A percentile compares a stretch with the other conserved stretches of the same genome.
Conservation (phyloP, 305 asterid genomes). For the Rubia peregrina region DNA sequence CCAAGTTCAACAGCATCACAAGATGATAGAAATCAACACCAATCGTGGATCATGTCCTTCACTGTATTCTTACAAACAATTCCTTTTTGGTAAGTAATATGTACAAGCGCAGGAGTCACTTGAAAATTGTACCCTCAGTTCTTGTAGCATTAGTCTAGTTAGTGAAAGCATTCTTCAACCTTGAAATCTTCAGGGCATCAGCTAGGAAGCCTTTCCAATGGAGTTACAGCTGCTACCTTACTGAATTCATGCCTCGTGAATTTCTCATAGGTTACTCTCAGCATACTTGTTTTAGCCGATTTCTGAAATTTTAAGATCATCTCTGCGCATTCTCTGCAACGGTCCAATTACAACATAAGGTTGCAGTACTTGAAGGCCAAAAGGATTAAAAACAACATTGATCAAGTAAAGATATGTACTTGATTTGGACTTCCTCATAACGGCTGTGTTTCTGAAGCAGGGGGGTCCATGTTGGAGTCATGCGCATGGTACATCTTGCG, state of each 20-base stretch:
- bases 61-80: conserved; percentile 3
- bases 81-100: background rate
- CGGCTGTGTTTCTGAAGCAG: conserved; percentile 57
- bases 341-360: conserved; percentile 9
- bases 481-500: conserved; percentile 67
- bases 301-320: conserved; percentile 76
- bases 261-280: conserved; percentile 65
- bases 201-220: conserved; percentile 51
- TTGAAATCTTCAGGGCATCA: background rate
- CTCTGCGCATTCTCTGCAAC: conserved; percentile 59
- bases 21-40: background rate
- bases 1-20: background rate
- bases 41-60: background rate
- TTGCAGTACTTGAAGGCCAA: background rate
- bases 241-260: conserved; percentile 36
- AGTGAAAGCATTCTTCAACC: background rate
- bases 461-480: conserved; percentile 70
- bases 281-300: conserved; percentile 52
- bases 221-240: conserved; percentile 58
- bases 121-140: background rate
- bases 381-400: conserved; percentile 1
- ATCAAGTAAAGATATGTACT: conserved; percentile 32
- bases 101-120: background rate
- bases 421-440: conserved; percentile 64
- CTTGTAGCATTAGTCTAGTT: background rate